phyloP scores from a whole-genome alignment of 192 early-diverging fungal genomes.

The Phycomyces nitens region DNA sequence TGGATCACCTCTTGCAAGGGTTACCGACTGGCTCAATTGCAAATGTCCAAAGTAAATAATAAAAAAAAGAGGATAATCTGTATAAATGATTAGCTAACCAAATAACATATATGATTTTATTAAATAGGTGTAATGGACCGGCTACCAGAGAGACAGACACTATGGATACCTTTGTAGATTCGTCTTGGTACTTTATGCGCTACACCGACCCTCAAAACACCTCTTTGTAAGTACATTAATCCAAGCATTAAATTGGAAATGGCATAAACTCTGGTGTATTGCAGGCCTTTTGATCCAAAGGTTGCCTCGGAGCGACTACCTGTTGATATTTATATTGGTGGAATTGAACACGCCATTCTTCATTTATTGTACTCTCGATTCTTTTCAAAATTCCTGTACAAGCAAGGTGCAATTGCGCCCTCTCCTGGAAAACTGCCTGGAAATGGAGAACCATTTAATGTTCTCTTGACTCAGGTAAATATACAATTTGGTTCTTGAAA shows the following conservation, averaged over 20 bases:
- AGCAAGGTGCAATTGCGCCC: conserved; percentile 45
- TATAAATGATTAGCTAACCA: too few species aligned
- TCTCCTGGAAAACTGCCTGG: conserved; percentile 38
- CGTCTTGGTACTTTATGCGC: conserved; percentile 94
- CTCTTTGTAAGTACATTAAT: conserved; percentile 26
- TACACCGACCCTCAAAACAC: conserved; percentile 75
- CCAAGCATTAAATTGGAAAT: neutral
- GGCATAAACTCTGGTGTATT: neutral
- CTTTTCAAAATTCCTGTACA: conserved; percentile 78
- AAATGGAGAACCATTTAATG: conserved; percentile 82
- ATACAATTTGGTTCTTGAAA: neutral
- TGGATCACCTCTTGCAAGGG: conserved; percentile 63
- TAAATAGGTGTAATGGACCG: conserved; percentile 58
- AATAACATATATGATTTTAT: neutral
- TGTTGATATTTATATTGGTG: conserved; percentile 92
- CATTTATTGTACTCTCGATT: conserved; percentile 94
- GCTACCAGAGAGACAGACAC: conserved; percentile 88
- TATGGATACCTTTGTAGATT: conserved; percentile 98
- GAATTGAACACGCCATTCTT: conserved; percentile 91
- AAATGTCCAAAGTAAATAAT: conserved; percentile 70
- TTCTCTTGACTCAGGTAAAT: conserved; percentile 71
- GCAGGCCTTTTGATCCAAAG: conserved; percentile 47
- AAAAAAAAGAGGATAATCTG: too few species aligned
- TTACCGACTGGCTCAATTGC: conserved; percentile 68
- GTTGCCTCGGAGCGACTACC: conserved; percentile 62